phyloP scores from a whole-genome alignment of 768 basidiomycete species.

The Naganishia vaughanmartiniae region DNA sequence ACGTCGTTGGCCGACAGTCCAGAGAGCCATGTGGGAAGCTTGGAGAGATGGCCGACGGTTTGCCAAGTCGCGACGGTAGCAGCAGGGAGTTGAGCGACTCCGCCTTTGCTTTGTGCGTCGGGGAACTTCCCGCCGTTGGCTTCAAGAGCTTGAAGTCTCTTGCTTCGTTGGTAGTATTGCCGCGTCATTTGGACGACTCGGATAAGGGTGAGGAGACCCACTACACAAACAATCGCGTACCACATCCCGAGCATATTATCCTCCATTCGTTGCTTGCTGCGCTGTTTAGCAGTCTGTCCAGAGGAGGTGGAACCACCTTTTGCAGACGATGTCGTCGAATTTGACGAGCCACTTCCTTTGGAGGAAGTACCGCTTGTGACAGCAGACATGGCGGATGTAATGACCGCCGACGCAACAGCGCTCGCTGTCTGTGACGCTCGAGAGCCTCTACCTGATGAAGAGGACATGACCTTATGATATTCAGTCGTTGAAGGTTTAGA shows the following conservation, averaged over 20 bases:
- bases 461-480: not conserved
- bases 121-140: constrained; percentile 18
- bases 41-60: constrained; percentile 14
- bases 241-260: constrained; percentile 13
- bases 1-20: constrained; percentile 21
- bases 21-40: constrained; percentile 19
- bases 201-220: constrained; percentile 8
- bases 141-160: constrained; percentile 9
- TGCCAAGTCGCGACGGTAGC: constrained; percentile 25
- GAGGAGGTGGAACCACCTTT: not conserved
- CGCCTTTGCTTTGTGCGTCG: not conserved
- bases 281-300: constrained; percentile 2
- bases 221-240: constrained; percentile 1
- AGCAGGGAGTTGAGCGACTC: not conserved
- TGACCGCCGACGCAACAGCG: not conserved
- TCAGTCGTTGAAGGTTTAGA: not conserved
- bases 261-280: not conserved
- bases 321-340: not conserved
- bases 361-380: not conserved
- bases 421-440: constrained; percentile 2
- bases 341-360: not conserved
- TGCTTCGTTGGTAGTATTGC: constrained; percentile 15
- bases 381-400: constrained; percentile 10
- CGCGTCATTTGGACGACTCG: constrained; percentile 11
- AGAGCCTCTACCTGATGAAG: not conserved